Conservation (phyloP, 805 yeast species). For the Barnettozyma salicaria region DNA sequence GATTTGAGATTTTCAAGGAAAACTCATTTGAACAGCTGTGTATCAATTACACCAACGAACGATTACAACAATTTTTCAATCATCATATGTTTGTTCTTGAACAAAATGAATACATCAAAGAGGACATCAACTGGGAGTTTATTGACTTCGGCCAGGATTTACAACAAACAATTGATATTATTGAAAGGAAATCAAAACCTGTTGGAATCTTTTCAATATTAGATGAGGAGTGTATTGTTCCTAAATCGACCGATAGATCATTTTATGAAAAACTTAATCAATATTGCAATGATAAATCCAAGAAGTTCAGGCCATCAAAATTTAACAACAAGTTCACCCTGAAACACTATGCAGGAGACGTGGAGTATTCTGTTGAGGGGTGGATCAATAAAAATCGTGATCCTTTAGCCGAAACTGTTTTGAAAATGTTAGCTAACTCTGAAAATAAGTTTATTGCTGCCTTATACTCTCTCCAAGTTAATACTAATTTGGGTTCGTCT, state of each 20-base stretch:
- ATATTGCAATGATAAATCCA: conserved; percentile 50
- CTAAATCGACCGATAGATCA: conserved; percentile 77
- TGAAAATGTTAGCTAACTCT: conserved; percentile 55
- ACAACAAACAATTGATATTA: conserved; percentile 89
- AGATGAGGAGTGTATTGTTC: conserved; percentile 94
- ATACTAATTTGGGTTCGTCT: conserved; percentile 31
- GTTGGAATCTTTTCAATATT: conserved; percentile 81
- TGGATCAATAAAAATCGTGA: conserved; percentile 96
- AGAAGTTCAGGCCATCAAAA: conserved; percentile 67
- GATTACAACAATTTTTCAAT: conserved; percentile 94
- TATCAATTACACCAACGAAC: conserved; percentile 95
- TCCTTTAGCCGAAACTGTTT: conserved; percentile 75
- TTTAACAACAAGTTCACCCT: conserved; percentile 72
- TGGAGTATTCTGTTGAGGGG: conserved; percentile 86
- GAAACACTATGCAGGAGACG: conserved; percentile 93
- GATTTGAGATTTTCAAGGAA: conserved; percentile 90
- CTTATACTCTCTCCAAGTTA: conserved; percentile 42
- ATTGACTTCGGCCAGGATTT: conserved; percentile 93
- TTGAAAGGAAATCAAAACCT: conserved; percentile 67
- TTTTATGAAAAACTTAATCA: conserved; percentile 74
- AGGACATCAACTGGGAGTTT: conserved; percentile 94
- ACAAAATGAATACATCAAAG: conserved; percentile 90
- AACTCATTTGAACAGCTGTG: conserved; percentile 97
- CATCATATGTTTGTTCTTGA: conserved; percentile 97
- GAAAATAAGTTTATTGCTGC: conserved; percentile 46